A percentile compares a stretch with the other conserved stretches of the same genome.
Conservation (phyloP, 1,139 yeast genomes). For the Pichia sp. region DNA sequence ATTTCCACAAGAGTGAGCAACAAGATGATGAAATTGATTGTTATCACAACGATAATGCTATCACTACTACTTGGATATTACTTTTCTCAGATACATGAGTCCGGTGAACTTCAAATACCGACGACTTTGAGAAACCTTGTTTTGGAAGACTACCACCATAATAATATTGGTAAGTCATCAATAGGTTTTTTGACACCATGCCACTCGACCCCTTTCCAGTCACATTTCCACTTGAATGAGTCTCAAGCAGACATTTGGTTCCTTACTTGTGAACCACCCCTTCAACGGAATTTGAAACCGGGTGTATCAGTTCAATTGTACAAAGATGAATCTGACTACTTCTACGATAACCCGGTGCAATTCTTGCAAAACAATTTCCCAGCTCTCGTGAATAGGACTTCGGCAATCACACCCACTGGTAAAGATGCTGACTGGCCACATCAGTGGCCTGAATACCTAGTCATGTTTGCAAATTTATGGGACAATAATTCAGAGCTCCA, state of each 20-base stretch:
- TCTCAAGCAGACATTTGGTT: slow-evolving; percentile 53
- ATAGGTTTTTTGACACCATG: slow-evolving; percentile 89
- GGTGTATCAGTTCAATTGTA: slow-evolving; percentile 35
- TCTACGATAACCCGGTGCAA: slow-evolving; percentile 56
- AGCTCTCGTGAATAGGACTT: neutral
- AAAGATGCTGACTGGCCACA: slow-evolving; percentile 28
- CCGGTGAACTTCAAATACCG: slow-evolving; percentile 74
- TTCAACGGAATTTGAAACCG: slow-evolving; percentile 25
- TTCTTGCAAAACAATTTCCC: slow-evolving; percentile 45
- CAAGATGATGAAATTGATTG: slow-evolving; percentile 1
- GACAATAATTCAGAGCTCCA: slow-evolving; percentile 1
- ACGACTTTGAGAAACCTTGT: slow-evolving; percentile 21
- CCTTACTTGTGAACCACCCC: slow-evolving; percentile 89
- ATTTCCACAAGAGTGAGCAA: slow-evolving; percentile 10
- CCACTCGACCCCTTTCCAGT: slow-evolving; percentile 96
- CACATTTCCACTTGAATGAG: slow-evolving; percentile 60
- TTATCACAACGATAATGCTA: slow-evolving; percentile 4
- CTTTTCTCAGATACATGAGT: slow-evolving; percentile 64
- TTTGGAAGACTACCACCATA: neutral
- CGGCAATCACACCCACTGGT: no score
- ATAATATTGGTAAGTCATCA: slow-evolving; percentile 25
- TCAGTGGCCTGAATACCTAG: slow-evolving; percentile 66
- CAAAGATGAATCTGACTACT: slow-evolving; percentile 79
- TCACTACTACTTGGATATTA: slow-evolving; percentile 20
- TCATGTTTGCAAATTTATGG: slow-evolving; percentile 47